A percentile compares a stretch with the other conserved stretches of the same genome.
These are phyloP conservation scores for Cubamyces sp. DNA, from an alignment of 768 basidiomycete species.

Conservation along the genomic window DNA sequence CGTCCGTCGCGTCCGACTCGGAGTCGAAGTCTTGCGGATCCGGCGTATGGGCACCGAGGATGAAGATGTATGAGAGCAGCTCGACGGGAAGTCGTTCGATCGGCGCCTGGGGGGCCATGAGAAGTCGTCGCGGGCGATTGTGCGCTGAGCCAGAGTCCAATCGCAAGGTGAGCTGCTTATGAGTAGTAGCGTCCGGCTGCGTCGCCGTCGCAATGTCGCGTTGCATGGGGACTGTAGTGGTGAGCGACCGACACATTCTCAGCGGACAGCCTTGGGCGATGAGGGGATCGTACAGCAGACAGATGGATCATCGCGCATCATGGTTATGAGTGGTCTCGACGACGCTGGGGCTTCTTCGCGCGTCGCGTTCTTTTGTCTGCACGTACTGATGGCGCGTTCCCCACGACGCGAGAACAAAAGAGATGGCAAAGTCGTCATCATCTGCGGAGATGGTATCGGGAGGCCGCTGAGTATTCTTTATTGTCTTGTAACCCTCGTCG, in stretches of 20 bases:
- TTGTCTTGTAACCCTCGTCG: conserved; percentile 12
- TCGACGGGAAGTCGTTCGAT: conserved; percentile 53
- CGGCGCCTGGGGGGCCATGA: conserved; percentile 6
- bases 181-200: background rate
- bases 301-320: conserved; percentile 16
- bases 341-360: background rate
- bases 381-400: conserved; percentile 2
- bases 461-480: background rate
- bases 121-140: background rate
- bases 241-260: conserved; percentile 20
- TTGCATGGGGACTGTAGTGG: conserved; percentile 22
- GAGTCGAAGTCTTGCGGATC: conserved; percentile 25
- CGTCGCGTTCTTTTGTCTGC: conserved; percentile 16
- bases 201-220: conserved; percentile 13
- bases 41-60: conserved; percentile 45
- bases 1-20: conserved; percentile 19
- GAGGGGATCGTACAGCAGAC: conserved; percentile 7
- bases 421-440: conserved; percentile 1
- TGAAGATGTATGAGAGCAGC: conserved; percentile 60
- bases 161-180: conserved; percentile 18
- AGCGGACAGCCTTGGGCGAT: conserved; percentile 10
- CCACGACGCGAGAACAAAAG: conserved; percentile 17
- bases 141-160: background rate
- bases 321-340: conserved; percentile 21
- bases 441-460: conserved; percentile 15